Percentiles rank a stretch among this genome's conserved stretches.
Evolutionary conservation across 768 basidiomycete species (phyloP).

Genomic region (Lactarius vividus): DNA sequence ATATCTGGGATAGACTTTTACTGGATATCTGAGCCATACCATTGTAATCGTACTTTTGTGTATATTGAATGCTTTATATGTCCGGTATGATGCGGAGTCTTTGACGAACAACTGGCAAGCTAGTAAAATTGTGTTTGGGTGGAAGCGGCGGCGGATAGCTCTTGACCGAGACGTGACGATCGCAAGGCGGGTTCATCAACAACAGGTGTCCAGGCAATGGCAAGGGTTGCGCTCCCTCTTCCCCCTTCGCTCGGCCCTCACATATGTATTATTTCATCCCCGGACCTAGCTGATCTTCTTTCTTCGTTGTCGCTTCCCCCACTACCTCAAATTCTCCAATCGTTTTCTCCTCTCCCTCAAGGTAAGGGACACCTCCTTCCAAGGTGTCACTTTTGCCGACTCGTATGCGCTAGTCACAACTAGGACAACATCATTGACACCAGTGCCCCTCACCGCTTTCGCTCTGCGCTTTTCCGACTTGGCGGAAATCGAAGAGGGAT

Average conservation of each 20-base stretch:
- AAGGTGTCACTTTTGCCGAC: constrained; percentile 13
- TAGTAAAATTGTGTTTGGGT: not conserved
- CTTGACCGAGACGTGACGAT: not conserved
- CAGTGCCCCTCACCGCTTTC: constrained; percentile 71
- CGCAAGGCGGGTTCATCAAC: not conserved
- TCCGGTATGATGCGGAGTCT: not conserved
- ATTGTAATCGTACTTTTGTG: not conserved
- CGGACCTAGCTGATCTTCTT: constrained; percentile 65
- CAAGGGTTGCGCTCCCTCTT: constrained; percentile 48
- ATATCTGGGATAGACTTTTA: not conserved
- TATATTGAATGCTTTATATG: not conserved
- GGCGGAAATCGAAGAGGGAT: constrained; percentile 65
- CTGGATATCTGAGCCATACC: constrained; percentile 1
- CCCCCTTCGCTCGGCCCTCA: constrained; percentile 81
- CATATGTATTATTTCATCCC: constrained; percentile 68
- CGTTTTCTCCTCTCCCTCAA: constrained; percentile 80
- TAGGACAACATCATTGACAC: constrained; percentile 67
- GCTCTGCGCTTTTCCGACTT: constrained; percentile 77
- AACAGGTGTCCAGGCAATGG: constrained; percentile 15
- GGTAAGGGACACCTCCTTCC: constrained; percentile 40
- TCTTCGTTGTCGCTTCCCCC: constrained; percentile 59
- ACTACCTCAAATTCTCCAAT: constrained; percentile 72
- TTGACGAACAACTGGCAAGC: not conserved
- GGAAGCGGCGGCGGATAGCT: not conserved
- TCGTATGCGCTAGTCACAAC: constrained; percentile 57